Conservation (phyloP, 768 basidiomycete species). For the Lactifluus hygrophoroides region DNA sequence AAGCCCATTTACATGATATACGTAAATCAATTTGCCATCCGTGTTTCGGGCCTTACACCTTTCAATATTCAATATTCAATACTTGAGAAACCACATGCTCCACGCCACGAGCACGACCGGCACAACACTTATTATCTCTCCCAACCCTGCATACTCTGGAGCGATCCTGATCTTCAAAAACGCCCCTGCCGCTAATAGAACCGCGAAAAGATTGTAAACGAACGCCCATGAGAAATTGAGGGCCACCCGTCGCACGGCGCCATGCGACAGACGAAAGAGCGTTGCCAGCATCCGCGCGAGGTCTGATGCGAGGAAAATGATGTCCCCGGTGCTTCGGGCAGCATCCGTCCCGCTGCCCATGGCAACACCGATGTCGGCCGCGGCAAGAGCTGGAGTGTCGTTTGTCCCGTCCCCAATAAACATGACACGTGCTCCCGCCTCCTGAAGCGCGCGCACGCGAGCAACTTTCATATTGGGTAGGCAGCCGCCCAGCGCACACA, state of each 20-base stretch:
- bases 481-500: slow-evolving; percentile 34
- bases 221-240: slow-evolving; percentile 32
- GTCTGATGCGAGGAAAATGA: slow-evolving; percentile 33
- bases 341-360: slow-evolving; percentile 29
- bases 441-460: slow-evolving; percentile 26
- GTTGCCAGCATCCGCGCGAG: slow-evolving; percentile 30
- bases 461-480: slow-evolving; percentile 40
- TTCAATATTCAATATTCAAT: no score
- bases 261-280: slow-evolving; percentile 31
- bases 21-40: no score
- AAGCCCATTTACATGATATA: no score
- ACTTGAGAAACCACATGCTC: slow-evolving; percentile 19
- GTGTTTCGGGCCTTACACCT: no score
- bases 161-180: slow-evolving; percentile 34
- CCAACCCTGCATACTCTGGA: slow-evolving; percentile 37
- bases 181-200: slow-evolving; percentile 43
- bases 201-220: slow-evolving; percentile 38
- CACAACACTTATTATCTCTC: slow-evolving; percentile 35
- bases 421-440: slow-evolving; percentile 25
- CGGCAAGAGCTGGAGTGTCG: slow-evolving; percentile 42
- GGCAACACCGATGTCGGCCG: slow-evolving; percentile 42
- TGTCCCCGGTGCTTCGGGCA: slow-evolving; percentile 38
- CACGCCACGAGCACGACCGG: slow-evolving; percentile 34
- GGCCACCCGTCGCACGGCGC: slow-evolving; percentile 30
- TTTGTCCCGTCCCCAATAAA: slow-evolving; percentile 49